Percentiles rank a stretch among this genome's conserved stretches.
Conservation (phyloP, 1,284 basidiomycete genomes). For the Erythrobasidium hasegawianum region DNA sequence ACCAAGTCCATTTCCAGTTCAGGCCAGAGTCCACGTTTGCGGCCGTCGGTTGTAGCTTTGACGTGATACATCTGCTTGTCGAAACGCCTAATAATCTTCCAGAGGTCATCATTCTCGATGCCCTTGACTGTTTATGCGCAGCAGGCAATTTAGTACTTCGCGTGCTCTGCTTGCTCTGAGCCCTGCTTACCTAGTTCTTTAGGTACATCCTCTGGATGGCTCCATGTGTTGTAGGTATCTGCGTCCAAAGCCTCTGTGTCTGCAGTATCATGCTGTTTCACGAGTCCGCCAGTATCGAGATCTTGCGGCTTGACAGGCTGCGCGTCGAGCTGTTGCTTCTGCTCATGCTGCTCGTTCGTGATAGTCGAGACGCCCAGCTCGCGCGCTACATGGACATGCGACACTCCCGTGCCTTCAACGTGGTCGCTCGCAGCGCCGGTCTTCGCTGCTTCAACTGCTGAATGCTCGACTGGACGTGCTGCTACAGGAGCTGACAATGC, state of each 20-base stretch:
- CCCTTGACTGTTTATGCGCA: slow-evolving; percentile 47
- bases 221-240: slow-evolving; percentile 26
- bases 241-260: slow-evolving; percentile 22
- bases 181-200: slow-evolving; percentile 14
- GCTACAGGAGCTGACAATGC: background rate
- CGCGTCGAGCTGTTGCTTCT: slow-evolving; percentile 28
- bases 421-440: slow-evolving; percentile 1
- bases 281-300: slow-evolving; percentile 18
- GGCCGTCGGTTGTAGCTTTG: slow-evolving; percentile 45
- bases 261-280: slow-evolving; percentile 32
- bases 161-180: too few species aligned
- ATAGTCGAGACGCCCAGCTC: slow-evolving; percentile 14
- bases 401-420: slow-evolving; percentile 19
- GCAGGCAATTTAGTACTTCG: too few species aligned
- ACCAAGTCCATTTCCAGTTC: slow-evolving; percentile 52
- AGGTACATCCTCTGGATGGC: slow-evolving; percentile 14
- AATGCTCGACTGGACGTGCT: background rate
- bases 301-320: slow-evolving; percentile 33
- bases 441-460: slow-evolving; percentile 21
- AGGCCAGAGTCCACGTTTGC: slow-evolving; percentile 37
- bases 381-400: background rate
- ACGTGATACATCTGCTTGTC: slow-evolving; percentile 53
- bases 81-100: slow-evolving; percentile 53
- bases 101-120: slow-evolving; percentile 52
- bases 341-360: slow-evolving; percentile 24